phyloP scores from a whole-genome alignment of 805 yeast genomes.

The Schwanniomyces occidentalis region DNA sequence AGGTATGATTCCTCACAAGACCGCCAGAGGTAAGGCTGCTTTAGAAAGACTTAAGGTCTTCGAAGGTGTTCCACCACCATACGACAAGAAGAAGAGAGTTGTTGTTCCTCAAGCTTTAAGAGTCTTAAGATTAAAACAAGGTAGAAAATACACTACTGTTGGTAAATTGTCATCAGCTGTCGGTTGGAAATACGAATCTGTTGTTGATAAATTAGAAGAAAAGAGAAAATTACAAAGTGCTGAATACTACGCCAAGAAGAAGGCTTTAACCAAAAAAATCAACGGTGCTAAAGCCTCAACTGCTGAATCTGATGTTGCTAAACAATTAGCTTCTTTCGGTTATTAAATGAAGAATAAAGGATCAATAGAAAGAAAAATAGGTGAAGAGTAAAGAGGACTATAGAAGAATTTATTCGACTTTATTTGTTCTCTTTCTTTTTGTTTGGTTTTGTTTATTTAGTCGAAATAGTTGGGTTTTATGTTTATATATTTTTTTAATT shows the following conservation, averaged over 20 bases:
- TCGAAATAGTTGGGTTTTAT: constrained; percentile 5
- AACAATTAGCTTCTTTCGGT: constrained; percentile 95
- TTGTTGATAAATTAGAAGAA: constrained; percentile 96
- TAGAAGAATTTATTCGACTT: too few relatives aligned
- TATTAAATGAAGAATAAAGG: constrained; percentile 56
- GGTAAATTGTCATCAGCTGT: constrained; percentile 95
- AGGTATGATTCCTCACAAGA: constrained; percentile 99
- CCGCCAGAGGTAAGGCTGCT: constrained; percentile 99
- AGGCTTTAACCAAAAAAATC: constrained; percentile 91
- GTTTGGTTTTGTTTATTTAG: constrained; percentile 4
- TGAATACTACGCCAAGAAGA: constrained; percentile 99
- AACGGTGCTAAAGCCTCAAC: constrained; percentile 82
- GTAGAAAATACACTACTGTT: constrained; percentile 99
- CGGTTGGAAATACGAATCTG: constrained; percentile 99
- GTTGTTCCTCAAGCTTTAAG: constrained; percentile 99
- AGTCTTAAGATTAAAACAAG: constrained; percentile 98
- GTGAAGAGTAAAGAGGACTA: not conserved
- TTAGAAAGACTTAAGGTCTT: constrained; percentile 98
- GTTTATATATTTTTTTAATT: constrained; percentile 4
- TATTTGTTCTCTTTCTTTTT: constrained; percentile 1
- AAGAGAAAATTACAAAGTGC: constrained; percentile 99
- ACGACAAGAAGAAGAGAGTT: constrained; percentile 99
- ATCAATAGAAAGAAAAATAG: constrained; percentile 1
- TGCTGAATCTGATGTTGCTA: constrained; percentile 87
- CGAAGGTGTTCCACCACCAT: constrained; percentile 99